Conservation (phyloP, 305 asterid genomes). For the Ilex paraguariensis region DNA sequence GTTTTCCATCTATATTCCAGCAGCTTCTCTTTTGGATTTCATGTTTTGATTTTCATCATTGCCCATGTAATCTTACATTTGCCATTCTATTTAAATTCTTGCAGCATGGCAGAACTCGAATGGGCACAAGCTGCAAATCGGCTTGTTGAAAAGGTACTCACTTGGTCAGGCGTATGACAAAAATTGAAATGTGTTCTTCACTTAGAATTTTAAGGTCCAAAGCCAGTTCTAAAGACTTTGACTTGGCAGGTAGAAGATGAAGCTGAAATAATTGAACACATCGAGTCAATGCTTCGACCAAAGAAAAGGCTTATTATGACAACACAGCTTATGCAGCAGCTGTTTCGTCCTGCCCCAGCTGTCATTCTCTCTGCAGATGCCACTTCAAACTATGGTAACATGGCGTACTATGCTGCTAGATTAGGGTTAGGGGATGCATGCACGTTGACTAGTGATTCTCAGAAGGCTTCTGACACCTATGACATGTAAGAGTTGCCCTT, state of each 20-base stretch:
- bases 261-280: slow-evolving; percentile 32
- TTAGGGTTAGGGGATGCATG: slow-evolving; percentile 63
- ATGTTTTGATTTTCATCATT: no score
- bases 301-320: slow-evolving; percentile 57
- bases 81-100: slow-evolving; percentile 3
- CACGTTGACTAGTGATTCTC: slow-evolving; percentile 25
- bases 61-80: no score
- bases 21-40: no score
- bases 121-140: slow-evolving; percentile 58
- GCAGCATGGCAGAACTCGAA: slow-evolving; percentile 39
- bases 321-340: slow-evolving; percentile 62
- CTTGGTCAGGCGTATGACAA: slow-evolving; percentile 9
- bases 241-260: slow-evolving; percentile 40
- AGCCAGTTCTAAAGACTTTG: slow-evolving; percentile 1
- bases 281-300: slow-evolving; percentile 33
- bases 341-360: slow-evolving; percentile 53
- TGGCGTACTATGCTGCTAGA: slow-evolving; percentile 52
- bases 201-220: neutral
- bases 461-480: slow-evolving; percentile 20
- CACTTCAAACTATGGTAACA: slow-evolving; percentile 31
- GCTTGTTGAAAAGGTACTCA: slow-evolving; percentile 45
- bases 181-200: neutral
- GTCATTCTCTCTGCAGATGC: slow-evolving; percentile 45
- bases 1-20: no score
- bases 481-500: slow-evolving; percentile 31